Base-by-base conservation (phyloP, 2,329 filamentous ascomycete species). In the Curvularia lunata region DNA sequence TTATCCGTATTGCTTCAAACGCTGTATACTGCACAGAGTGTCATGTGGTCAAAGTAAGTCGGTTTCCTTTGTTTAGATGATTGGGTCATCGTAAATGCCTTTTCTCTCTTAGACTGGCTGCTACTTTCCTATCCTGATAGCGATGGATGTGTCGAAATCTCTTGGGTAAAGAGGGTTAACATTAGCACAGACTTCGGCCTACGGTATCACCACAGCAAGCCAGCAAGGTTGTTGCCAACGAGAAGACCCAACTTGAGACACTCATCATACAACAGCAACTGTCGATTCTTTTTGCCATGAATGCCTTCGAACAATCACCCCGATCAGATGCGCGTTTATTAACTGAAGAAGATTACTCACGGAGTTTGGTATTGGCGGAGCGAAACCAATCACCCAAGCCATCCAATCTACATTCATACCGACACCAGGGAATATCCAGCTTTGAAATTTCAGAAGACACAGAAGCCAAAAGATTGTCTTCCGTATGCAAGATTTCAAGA, bases 181-280 rank as follows among this genome's bases (percentile, higher is more conserved):
- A 16, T 16, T 30, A 13, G 1, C 12, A 12, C 38, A 76, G 74
- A 53, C 56, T 67, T 19, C 68, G 71, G 45, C 72, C 71, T 5
- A 69, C 68, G 18, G 67, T 75, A 27, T 75, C 72, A 16, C 74
- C 70, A 27, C 66, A 72, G 25, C 68, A 72, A 55, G 68, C 69
- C 10, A 67, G 66, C 7, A 68, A 66, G 42, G 69, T 73, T 30
- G 70, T 78, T 42, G 59, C 64, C 9, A 76, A 75, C 45, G 75
- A 79, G 55, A 72, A 69, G 40, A 53, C 66, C 5, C 77, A 78
- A 58, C 65, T 78, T 7, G 72, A 78, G 51, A 67, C 66, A 12
- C 60, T 78, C 6, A 68, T 79, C 19, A 73, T 78, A 38, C 76
- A 78, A 48, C 77, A 79, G 48, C 77, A 79, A 52, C 62, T 76